A percentile compares a stretch with the other conserved stretches of the same genome.
Conservation (phyloP, 208 protist genomes). For the Porcisia hertigi region DNA sequence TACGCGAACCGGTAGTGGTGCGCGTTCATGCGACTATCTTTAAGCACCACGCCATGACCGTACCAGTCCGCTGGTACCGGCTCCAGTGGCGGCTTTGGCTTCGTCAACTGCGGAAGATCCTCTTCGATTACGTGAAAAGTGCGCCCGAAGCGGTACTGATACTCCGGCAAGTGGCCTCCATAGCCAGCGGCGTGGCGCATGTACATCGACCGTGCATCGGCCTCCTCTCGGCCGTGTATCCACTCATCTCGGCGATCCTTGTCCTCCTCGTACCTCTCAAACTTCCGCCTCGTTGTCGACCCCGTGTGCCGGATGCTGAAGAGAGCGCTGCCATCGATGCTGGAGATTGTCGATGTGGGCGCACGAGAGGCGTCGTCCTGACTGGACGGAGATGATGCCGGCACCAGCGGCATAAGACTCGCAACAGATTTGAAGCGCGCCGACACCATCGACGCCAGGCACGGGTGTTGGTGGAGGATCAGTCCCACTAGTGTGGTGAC, state of each 20-base stretch:
- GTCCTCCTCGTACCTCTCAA: constrained; percentile 63
- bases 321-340: constrained; percentile 5
- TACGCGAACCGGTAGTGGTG: constrained; percentile 81
- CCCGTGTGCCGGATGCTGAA: constrained; percentile 43
- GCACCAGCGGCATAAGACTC: not conserved
- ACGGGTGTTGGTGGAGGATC: constrained; percentile 43
- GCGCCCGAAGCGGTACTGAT: constrained; percentile 75
- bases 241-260: constrained; percentile 79
- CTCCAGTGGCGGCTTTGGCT: constrained; percentile 47
- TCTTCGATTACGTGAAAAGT: constrained; percentile 91
- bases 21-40: constrained; percentile 60
- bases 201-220: constrained; percentile 56
- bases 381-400: not conserved
- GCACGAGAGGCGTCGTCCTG: not conserved
- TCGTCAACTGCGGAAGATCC: constrained; percentile 71
- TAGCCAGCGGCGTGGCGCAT: constrained; percentile 73
- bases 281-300: constrained; percentile 39
- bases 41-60: constrained; percentile 54
- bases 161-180: constrained; percentile 79
- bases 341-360: not conserved
- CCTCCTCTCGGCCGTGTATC: constrained; percentile 65
- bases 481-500: constrained; percentile 47
- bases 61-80: constrained; percentile 50
- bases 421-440: constrained; percentile 16
- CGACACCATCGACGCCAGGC: constrained; percentile 17